A percentile compares a stretch with the other conserved stretches of the same genome.
Conservation (phyloP, 2,329 filamentous ascomycete species). For the Hymenoscyphus fructigenus region DNA sequence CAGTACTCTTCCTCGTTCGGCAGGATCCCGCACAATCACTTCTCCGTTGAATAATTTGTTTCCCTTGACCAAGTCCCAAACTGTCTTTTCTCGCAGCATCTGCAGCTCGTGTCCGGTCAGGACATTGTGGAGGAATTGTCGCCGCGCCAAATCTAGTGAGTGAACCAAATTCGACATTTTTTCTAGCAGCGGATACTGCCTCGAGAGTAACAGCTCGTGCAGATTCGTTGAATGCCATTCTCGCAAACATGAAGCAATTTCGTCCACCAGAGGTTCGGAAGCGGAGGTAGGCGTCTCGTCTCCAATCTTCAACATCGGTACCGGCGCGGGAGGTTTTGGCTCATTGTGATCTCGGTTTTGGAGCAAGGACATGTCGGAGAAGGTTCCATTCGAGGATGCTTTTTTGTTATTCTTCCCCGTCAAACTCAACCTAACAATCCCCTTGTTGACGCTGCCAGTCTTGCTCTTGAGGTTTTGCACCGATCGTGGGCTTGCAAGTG, state of each 20-base stretch:
- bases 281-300: constrained; percentile 91
- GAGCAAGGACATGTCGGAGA: constrained; percentile 43
- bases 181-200: constrained; percentile 79
- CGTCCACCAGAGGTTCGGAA: constrained; percentile 90
- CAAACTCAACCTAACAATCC: constrained; percentile 12
- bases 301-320: constrained; percentile 96
- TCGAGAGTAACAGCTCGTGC: constrained; percentile 81
- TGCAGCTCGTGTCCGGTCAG: constrained; percentile 82
- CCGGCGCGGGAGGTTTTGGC: constrained; percentile 82
- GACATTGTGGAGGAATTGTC: constrained; percentile 92
- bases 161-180: constrained; percentile 77
- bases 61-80: constrained; percentile 91
- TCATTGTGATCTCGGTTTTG: constrained; percentile 62
- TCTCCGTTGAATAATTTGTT: constrained; percentile 94
- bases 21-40: constrained; percentile 90
- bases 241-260: constrained; percentile 92
- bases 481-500: constrained; percentile 21
- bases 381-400: constrained; percentile 28
- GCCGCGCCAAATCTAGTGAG: constrained; percentile 78
- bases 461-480: constrained; percentile 17
- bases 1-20: constrained; percentile 77
- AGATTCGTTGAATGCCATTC: constrained; percentile 99
- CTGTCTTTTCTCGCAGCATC: constrained; percentile 79
- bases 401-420: constrained; percentile 26
- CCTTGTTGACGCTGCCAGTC: constrained; percentile 8